Evolutionary conservation across 352 stramenopile species (phyloP), one percentile per base, ranked within the genome.

Genomic region (Phytophthora foliorum): DNA sequence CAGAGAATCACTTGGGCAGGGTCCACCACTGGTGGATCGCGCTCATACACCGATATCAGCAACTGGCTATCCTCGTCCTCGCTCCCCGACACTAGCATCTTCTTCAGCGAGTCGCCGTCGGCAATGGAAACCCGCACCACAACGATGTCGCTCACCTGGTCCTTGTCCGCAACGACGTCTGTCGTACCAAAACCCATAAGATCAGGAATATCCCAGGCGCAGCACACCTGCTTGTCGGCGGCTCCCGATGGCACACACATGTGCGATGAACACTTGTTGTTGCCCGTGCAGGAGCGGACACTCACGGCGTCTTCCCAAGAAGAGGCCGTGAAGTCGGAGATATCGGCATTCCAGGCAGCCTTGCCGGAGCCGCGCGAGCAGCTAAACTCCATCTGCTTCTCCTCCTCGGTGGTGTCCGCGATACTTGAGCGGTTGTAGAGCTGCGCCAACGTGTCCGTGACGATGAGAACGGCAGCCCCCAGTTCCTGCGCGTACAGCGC

Each of bases 171-270:
- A 19, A 88, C 72, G 2, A 75, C 32, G 25, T 74, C 57, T 2
- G 80, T 75, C 19, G 46, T 67, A 24, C 73, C 62, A 53, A 91
- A 92, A 44, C 81, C 82, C 75, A 95, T 93, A 56, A 75, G 67
- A 58, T 95, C 85, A 6, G 85, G 81, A 13, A 94, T 76, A 61
- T 93, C 85, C 85, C 88, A 95, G n/a, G 72, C 75, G 38, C 88
- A 95, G 67, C 88, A 95, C 17, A 95, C 84, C 45, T 74, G 67
- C 50, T 89, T 80, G 16, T 84, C 70, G 22, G 63, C 69, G 11
- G 66, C 74, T 21, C 82, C 81, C 19, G 74, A 87, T 0, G 88
- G 88, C 31, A 93, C 77, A 45, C 88, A 95, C 69, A 84, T 78
- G 45, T 64, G 67, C 21, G 88, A 93, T 17, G 73, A 70, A 52